phyloP scores from a whole-genome alignment of 805 yeast genomes.

The Metschnikowia cerradonensis region DNA sequence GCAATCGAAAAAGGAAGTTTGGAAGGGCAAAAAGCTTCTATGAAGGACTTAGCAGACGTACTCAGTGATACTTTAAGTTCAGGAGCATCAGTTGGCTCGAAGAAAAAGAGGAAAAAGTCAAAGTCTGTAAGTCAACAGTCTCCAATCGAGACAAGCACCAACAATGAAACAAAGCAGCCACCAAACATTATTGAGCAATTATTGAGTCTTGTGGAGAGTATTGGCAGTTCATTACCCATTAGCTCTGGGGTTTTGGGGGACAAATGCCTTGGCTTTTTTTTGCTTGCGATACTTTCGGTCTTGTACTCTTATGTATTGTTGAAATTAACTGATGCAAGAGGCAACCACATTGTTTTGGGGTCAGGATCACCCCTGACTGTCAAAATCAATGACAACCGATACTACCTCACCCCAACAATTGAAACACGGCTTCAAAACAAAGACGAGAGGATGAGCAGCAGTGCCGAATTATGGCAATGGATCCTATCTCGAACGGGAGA shows the following conservation, averaged over 20 bases:
- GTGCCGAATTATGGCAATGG: constrained; percentile 18
- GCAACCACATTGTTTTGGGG: neutral
- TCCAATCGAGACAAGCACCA: neutral
- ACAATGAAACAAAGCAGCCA: neutral
- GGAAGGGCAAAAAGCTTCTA: constrained; percentile 63
- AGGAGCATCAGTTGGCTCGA: constrained; percentile 11
- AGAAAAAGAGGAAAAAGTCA: constrained; percentile 13
- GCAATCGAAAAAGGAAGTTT: constrained; percentile 82
- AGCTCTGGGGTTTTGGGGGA: constrained; percentile 10
- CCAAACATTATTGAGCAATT: constrained; percentile 5
- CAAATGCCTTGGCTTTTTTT: constrained; percentile 9
- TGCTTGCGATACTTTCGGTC: constrained; percentile 6
- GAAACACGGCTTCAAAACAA: constrained; percentile 12
- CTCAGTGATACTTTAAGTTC: constrained; percentile 7
- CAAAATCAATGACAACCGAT: constrained; percentile 6
- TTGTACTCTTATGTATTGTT: constrained; percentile 9
- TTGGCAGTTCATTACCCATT: constrained; percentile 13
- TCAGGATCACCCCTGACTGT: neutral
- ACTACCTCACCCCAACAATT: constrained; percentile 9
- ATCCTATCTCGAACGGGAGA: constrained; percentile 11
- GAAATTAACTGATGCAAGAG: neutral
- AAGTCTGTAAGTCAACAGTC: constrained; percentile 8
- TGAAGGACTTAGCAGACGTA: constrained; percentile 13
- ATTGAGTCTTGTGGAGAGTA: constrained; percentile 7
- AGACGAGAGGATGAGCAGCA: neutral